Percentiles rank a stretch among this genome's conserved stretches.
These are phyloP conservation scores for Triticum aestivum DNA, from an alignment of 176 grass and related monocot species.

Conservation along the genomic window IWGSC_CS_RefSeq_v2.1 NC_057808.1:365342629-365343128, in stretches of 20 bases:
- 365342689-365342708: constrained; percentile 73
- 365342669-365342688: constrained; percentile 55
- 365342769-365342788: constrained; percentile 90
- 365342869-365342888: constrained; percentile 65
- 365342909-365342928: constrained; percentile 71
- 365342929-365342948: constrained; percentile 69
- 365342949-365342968: constrained; percentile 93
- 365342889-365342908: constrained; percentile 75
- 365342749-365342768: constrained; percentile 83
- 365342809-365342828: constrained; percentile 84
- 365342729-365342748: constrained; percentile 86
- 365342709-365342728: constrained; percentile 88
- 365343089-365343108: constrained; percentile 91
- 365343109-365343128: constrained; percentile 90
- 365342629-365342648: background rate
- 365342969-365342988: constrained; percentile 87
- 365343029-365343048: constrained; percentile 65
- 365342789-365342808: constrained; percentile 89
- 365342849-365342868: constrained; percentile 85
- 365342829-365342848: constrained; percentile 73
- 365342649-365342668: background rate
- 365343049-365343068: constrained; percentile 75
- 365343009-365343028: constrained; percentile 78
- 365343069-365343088: constrained; percentile 75
- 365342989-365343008: constrained; percentile 76